Evolutionary conservation across 257 asterid species (phyloP).

Genomic region (Nicotiana tabacum): DNA sequence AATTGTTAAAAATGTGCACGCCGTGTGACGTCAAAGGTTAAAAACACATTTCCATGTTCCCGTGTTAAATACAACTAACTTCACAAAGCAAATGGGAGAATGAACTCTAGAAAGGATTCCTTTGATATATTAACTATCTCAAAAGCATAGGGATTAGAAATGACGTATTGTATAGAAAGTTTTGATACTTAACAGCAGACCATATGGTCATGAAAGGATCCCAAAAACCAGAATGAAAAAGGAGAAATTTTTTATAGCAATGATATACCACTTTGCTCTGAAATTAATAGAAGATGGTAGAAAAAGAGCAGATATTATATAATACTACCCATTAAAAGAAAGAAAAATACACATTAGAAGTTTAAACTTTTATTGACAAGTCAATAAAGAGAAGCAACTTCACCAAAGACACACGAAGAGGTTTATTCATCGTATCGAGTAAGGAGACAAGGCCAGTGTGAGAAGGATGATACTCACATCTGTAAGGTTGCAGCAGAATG

Average conservation of each 20-base stretch:
- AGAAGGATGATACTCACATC: slow-evolving; percentile 36
- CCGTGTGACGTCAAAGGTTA: background rate
- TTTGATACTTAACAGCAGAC: background rate
- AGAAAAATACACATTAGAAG: background rate
- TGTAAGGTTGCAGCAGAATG: slow-evolving; percentile 94
- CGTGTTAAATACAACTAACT: background rate
- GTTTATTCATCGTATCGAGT: background rate
- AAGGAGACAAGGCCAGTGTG: background rate
- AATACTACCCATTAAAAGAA: background rate
- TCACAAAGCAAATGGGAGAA: background rate
- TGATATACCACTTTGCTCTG: background rate
- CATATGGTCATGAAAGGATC: background rate
- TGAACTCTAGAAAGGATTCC: background rate
- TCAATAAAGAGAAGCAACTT: background rate
- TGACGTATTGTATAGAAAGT: background rate
- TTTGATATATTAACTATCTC: background rate
- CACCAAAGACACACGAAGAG: background rate
- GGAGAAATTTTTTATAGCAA: background rate
- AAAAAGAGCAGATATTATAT: background rate
- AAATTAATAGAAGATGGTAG: background rate
- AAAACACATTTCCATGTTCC: background rate
- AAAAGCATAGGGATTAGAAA: background rate
- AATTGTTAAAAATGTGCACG: background rate
- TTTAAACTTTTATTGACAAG: background rate
- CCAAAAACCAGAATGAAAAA: background rate